phyloP scores from a whole-genome alignment of 257 asterid species.

The Handroanthus guayacan region DNA sequence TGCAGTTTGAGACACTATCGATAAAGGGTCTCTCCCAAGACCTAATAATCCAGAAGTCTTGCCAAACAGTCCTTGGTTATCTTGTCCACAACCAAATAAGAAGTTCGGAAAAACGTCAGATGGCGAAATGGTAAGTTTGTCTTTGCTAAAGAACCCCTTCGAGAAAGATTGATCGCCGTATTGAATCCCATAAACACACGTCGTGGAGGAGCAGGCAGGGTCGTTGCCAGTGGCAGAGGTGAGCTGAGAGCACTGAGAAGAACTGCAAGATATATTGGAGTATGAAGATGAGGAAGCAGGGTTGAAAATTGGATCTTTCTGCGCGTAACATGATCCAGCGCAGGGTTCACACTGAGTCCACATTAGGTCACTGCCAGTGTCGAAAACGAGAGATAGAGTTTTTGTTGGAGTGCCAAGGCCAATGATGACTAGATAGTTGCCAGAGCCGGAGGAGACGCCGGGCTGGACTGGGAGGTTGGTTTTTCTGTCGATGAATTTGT shows the following conservation, averaged over 20 bases:
- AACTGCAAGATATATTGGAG: constrained; percentile 59
- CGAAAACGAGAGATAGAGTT: constrained; percentile 56
- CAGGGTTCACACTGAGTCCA: constrained; percentile 95
- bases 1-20: constrained; percentile 70
- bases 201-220: constrained; percentile 45
- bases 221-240: constrained; percentile 46
- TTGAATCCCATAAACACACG: constrained; percentile 60
- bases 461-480: constrained; percentile 54
- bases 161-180: constrained; percentile 75
- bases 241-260: constrained; percentile 52
- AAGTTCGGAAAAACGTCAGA: constrained; percentile 51
- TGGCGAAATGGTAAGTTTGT: constrained; percentile 53
- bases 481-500: constrained; percentile 32
- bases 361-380: constrained; percentile 83
- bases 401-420: constrained; percentile 73
- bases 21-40: constrained; percentile 61
- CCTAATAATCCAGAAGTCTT: constrained; percentile 70
- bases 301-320: constrained; percentile 67
- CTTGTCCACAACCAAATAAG: constrained; percentile 76
- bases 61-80: constrained; percentile 69
- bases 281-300: constrained; percentile 60
- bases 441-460: constrained; percentile 53
- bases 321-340: constrained; percentile 51
- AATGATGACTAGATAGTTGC: constrained; percentile 63
- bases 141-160: constrained; percentile 56